Base-by-base conservation (phyloP, 1,284 basidiomycete species). In the Ustilago lituana region DNA sequence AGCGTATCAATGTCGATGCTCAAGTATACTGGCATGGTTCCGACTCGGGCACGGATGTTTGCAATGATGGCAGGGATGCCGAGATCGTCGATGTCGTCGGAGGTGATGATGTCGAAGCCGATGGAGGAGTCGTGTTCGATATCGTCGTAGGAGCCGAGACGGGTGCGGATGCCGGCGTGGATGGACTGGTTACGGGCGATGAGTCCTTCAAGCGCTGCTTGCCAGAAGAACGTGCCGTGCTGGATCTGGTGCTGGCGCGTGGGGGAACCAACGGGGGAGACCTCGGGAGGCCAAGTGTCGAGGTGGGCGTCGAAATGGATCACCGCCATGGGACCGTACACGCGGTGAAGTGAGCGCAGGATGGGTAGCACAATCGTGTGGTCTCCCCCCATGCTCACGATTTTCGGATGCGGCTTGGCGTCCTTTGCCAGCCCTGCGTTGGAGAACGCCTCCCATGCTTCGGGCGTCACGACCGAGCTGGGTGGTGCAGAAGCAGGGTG, bases 161-260 rank as follows among this genome's bases (percentile, higher is more conserved):
- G 60, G 80, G 85, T 79, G 68, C 82, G 85, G 68, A 82, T 86
- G 88, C 89, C 90, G 89, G 89, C 89, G 89, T 90, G 89, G 87
- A 86, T 91, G 78, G 90, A 92, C 46, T 88, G 86, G 71, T 90
- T 83, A 43, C 78, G 72, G 29, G 78, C 79, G 59, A 84, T 82
- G 47, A 83, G 82, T 0, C 83, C 83, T 20, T 83, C 79, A 35
- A 83, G 79, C 26, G 83, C 82, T 1, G 84, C 83, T 50, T 82
- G 82, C 82, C 83, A 84, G 80, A 84, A 84, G 49, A 80, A 81
- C 1, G 79, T 80, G 8, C 79, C 81, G 60, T 82, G 81, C n/a
- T 77, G 78, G 41, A 80, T 69, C 48, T 72, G 66, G 26, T 68
- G 72, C 41, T 77, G 72, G 1, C 51, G 37, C 8, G 56, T 70